A percentile compares a stretch with the other conserved stretches of the same genome.
phyloP scores from a whole-genome alignment of 2,329 filamentous ascomycete species.

The Aspergillus ochraceus region DNA sequence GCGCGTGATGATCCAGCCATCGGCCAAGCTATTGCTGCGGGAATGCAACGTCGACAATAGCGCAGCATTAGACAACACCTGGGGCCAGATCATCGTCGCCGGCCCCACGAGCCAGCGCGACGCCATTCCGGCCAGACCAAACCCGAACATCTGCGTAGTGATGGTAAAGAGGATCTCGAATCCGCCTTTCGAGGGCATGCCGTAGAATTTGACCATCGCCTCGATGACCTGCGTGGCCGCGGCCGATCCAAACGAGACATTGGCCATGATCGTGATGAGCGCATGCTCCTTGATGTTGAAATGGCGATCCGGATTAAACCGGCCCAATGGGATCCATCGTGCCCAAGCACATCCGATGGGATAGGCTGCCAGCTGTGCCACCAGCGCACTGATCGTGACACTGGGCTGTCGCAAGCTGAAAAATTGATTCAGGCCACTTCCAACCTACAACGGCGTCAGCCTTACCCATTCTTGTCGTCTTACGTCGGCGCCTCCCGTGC shows the following conservation, averaged over 20 bases:
- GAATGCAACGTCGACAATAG: slow-evolving; percentile 46
- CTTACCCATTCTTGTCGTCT: not conserved
- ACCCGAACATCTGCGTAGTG: slow-evolving; percentile 63
- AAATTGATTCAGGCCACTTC: slow-evolving; percentile 40
- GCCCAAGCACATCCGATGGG: slow-evolving; percentile 45
- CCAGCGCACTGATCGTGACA: slow-evolving; percentile 39
- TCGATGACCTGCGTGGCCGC: slow-evolving; percentile 40
- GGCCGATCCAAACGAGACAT: slow-evolving; percentile 49
- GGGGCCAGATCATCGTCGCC: slow-evolving; percentile 66
- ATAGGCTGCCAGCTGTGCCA: slow-evolving; percentile 47
- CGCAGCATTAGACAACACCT: slow-evolving; percentile 52
- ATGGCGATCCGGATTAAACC: slow-evolving; percentile 45
- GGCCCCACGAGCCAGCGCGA: slow-evolving; percentile 60
- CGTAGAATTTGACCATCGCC: slow-evolving; percentile 52
- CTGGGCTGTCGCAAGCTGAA: slow-evolving; percentile 41
- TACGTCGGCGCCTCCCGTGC: not conserved
- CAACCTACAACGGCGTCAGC: slow-evolving; percentile 25
- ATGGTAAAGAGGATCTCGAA: slow-evolving; percentile 62
- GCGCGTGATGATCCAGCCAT: slow-evolving; percentile 45
- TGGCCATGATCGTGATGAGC: slow-evolving; percentile 48
- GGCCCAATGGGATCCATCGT: slow-evolving; percentile 39
- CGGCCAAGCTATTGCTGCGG: slow-evolving; percentile 31
- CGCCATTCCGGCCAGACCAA: slow-evolving; percentile 61
- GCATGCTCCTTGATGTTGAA: slow-evolving; percentile 45
- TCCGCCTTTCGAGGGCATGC: slow-evolving; percentile 57